A percentile compares a stretch with the other conserved stretches of the same genome.
Evolutionary conservation across 768 basidiomycete genomes (phyloP).

Genomic region (Lactifluus hygrophoroides): DNA sequence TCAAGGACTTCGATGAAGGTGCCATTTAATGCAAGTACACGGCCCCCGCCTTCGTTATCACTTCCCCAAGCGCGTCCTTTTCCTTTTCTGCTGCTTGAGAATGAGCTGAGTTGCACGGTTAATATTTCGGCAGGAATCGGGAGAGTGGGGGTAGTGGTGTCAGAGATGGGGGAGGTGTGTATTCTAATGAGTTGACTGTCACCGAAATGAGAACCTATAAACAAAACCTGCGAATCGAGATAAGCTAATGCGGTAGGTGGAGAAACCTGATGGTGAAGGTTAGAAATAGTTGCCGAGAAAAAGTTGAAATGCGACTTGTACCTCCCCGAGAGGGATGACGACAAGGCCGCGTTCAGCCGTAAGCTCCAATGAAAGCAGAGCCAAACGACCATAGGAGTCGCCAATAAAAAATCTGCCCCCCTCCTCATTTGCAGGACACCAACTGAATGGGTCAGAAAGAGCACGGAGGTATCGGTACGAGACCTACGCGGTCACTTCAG

Average conservation of each 20-base stretch:
- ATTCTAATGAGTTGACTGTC: constrained; percentile 73
- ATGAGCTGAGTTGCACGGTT: constrained; percentile 31
- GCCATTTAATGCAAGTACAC: constrained; percentile 33
- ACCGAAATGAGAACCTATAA: constrained; percentile 73
- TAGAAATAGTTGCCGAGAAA: constrained; percentile 1
- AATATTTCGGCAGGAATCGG: constrained; percentile 43
- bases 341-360: constrained; percentile 32
- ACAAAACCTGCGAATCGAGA: constrained; percentile 59
- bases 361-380: constrained; percentile 49
- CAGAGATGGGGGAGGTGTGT: constrained; percentile 35
- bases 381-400: constrained; percentile 63
- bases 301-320: constrained; percentile 25
- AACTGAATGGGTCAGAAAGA: constrained; percentile 30
- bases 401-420: constrained; percentile 50
- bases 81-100: constrained; percentile 30
- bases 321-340: constrained; percentile 66
- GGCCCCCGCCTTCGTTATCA: constrained; percentile 27
- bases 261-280: constrained; percentile 43
- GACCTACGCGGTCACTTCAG: constrained; percentile 58
- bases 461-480: not conserved
- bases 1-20: constrained; percentile 54
- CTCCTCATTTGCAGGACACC: constrained; percentile 42
- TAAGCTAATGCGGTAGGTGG: constrained; percentile 65
- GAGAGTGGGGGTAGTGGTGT: constrained; percentile 36
- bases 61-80: constrained; percentile 35